Conservation (phyloP, 2,329 filamentous ascomycete genomes). For the Hymenoscyphus infarciens region DNA sequence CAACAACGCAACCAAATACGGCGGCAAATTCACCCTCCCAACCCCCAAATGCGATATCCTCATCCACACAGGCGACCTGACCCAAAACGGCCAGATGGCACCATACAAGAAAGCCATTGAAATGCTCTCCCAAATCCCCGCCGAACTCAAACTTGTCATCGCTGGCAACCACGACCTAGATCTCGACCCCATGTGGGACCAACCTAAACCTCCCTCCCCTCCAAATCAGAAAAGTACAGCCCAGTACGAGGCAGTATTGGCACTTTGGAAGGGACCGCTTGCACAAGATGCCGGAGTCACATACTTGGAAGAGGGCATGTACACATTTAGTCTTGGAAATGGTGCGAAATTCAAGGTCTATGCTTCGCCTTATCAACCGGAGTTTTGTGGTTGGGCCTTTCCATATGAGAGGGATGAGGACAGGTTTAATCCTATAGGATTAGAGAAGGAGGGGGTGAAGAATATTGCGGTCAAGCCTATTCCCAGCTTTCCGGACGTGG, state of each 20-base stretch:
- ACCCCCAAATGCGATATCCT: constrained; percentile 34
- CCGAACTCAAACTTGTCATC: constrained; percentile 57
- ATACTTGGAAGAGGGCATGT: constrained; percentile 30
- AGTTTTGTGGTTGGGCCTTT: constrained; percentile 28
- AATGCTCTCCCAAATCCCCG: constrained; percentile 38
- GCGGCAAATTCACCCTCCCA: constrained; percentile 8
- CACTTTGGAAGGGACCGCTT: constrained; percentile 18
- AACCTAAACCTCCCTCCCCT: not conserved
- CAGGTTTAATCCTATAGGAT: constrained; percentile 21
- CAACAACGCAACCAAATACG: not conserved
- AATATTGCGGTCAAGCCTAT: constrained; percentile 13
- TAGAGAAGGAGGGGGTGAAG: not conserved
- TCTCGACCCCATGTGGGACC: constrained; percentile 31
- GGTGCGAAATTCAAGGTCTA: constrained; percentile 31
- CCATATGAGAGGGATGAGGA: constrained; percentile 24
- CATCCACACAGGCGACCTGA: constrained; percentile 40
- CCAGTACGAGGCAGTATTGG: constrained; percentile 12
- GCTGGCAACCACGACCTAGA: constrained; percentile 60
- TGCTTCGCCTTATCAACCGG: constrained; percentile 31
- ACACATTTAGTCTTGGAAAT: constrained; percentile 27
- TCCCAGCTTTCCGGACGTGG: constrained; percentile 29
- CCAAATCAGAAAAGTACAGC: not conserved
- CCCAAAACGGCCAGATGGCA: constrained; percentile 26
- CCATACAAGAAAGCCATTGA: constrained; percentile 31
- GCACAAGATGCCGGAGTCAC: constrained; percentile 21